These are phyloP conservation scores for Salvia miltiorrhiza DNA, from an alignment of 257 asterid genomes.

Conservation along the genomic window DNA sequence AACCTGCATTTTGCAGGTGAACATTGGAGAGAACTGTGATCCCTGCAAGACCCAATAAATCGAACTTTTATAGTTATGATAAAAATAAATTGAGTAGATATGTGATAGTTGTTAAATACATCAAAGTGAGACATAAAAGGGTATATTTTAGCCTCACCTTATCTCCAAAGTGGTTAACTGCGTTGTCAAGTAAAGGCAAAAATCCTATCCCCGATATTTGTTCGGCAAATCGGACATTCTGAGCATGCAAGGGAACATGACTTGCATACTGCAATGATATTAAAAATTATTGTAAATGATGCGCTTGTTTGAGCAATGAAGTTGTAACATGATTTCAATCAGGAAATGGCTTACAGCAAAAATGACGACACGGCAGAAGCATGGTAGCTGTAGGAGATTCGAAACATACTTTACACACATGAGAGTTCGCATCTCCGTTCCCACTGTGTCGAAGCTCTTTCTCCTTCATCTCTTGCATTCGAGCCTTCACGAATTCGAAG, in stretches of 20 bases:
- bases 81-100: background rate
- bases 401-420: conserved; percentile 88
- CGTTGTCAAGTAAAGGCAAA: conserved; percentile 63
- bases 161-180: conserved; percentile 15
- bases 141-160: conserved; percentile 24
- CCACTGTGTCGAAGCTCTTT: conserved; percentile 67
- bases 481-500: conserved; percentile 48
- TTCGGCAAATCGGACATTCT: conserved; percentile 84
- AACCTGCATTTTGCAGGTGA: conserved; percentile 43
- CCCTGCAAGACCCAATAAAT: conserved; percentile 38
- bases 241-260: conserved; percentile 94
- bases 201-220: conserved; percentile 73
- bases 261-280: conserved; percentile 76
- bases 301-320: background rate
- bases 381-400: conserved; percentile 87
- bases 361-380: conserved; percentile 99
- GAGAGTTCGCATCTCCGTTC: conserved; percentile 78
- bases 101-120: background rate
- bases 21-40: conserved; percentile 16
- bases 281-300: conserved; percentile 16
- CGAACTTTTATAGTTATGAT: background rate
- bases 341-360: conserved; percentile 65
- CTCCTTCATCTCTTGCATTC: conserved; percentile 95
- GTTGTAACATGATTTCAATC: background rate
- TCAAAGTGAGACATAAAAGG: background rate